phyloP scores from a whole-genome alignment of 805 yeast species.

The Sungouiozyma intestinalis region DNA sequence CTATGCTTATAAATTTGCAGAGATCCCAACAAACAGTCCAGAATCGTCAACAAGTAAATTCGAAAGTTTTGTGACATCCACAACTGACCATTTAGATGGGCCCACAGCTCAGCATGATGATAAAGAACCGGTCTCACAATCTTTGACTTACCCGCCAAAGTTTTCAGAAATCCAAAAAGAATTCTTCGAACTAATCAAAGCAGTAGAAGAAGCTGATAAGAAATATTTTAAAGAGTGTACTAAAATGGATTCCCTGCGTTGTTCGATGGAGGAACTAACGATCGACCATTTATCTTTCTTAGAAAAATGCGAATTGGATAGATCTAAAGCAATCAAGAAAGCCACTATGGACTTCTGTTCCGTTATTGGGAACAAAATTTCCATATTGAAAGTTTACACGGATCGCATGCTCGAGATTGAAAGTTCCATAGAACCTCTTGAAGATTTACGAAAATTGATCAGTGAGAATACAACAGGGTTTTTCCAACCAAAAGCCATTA shows the following conservation, averaged over 20 bases:
- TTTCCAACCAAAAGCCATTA: conserved; percentile 58
- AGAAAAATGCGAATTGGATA: conserved; percentile 75
- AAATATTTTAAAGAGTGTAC: conserved; percentile 45
- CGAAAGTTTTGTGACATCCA: neutral
- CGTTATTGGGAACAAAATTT: conserved; percentile 49
- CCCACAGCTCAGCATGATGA: neutral
- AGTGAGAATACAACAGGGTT: conserved; percentile 65
- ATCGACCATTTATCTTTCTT: conserved; percentile 65
- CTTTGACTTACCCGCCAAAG: conserved; percentile 8
- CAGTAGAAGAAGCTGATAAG: conserved; percentile 47
- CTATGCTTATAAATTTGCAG: conserved; percentile 48
- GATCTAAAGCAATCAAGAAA: conserved; percentile 65
- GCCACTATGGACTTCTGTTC: conserved; percentile 65
- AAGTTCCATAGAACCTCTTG: conserved; percentile 59
- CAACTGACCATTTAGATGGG: neutral
- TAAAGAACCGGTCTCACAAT: neutral
- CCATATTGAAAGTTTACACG: conserved; percentile 45
- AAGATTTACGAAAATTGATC: conserved; percentile 55
- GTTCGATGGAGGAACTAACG: conserved; percentile 62
- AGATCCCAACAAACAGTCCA: conserved; percentile 13
- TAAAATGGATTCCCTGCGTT: conserved; percentile 54
- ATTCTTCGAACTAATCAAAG: conserved; percentile 41
- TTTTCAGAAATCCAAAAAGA: conserved; percentile 33
- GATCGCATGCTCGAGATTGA: conserved; percentile 56
- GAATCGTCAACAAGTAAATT: neutral